Conservation (phyloP, 805 yeast genomes). For the Blastobotrys americana region DNA sequence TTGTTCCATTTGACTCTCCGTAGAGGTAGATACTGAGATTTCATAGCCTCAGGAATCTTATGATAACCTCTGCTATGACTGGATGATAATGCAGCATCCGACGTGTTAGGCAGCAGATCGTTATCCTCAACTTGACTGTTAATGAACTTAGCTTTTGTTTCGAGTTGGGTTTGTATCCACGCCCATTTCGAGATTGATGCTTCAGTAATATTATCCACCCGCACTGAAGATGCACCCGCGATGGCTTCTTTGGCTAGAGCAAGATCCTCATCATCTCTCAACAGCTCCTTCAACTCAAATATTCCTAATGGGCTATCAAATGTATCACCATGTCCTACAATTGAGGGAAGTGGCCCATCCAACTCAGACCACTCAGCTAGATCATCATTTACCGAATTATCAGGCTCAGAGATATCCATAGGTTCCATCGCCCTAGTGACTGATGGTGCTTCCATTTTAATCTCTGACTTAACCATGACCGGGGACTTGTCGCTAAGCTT, state of each 20-base stretch:
- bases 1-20: conserved; percentile 48
- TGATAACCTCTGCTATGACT: conserved; percentile 59
- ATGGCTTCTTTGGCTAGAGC: conserved; percentile 44
- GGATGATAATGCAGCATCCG: neutral
- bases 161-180: conserved; percentile 46
- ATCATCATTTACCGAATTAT: conserved; percentile 29
- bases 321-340: conserved; percentile 45
- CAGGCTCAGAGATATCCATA: no score
- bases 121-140: neutral
- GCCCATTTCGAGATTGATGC: conserved; percentile 48
- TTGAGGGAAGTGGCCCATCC: conserved; percentile 39
- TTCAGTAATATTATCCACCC: conserved; percentile 31
- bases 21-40: conserved; percentile 74
- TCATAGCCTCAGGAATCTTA: conserved; percentile 65
- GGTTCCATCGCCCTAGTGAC: no score
- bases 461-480: neutral
- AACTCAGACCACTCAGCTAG: conserved; percentile 37
- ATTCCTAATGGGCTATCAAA: conserved; percentile 35
- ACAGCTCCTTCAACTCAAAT: conserved; percentile 41
- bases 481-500: conserved; percentile 9
- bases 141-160: conserved; percentile 1
- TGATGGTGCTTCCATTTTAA: no score
- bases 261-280: conserved; percentile 74
- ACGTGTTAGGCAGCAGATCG: neutral
- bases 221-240: conserved; percentile 18